These are phyloP conservation scores for Rutstroemia sp. DNA, from an alignment of 2,329 filamentous ascomycete species.

Conservation along the genomic window DNA sequence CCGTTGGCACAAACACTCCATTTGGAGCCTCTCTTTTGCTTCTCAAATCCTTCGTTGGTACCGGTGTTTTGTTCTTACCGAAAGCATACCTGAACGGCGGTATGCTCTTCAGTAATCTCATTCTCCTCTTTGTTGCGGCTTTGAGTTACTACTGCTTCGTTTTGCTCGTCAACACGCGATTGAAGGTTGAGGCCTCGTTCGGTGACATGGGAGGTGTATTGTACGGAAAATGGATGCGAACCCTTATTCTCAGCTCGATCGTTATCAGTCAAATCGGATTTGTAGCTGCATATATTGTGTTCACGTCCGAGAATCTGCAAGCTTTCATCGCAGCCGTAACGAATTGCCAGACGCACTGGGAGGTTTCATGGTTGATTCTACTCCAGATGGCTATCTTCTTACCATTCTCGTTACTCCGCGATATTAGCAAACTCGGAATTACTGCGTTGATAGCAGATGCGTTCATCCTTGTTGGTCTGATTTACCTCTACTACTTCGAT, in stretches of 20 bases:
- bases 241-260: constrained; percentile 81
- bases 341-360: constrained; percentile 76
- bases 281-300: constrained; percentile 91
- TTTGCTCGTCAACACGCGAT: constrained; percentile 76
- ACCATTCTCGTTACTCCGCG: constrained; percentile 85
- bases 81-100: constrained; percentile 92
- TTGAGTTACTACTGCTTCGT: constrained; percentile 98
- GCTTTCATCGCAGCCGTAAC: constrained; percentile 90
- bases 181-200: constrained; percentile 88
- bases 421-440: constrained; percentile 95
- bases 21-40: constrained; percentile 76
- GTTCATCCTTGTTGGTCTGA: constrained; percentile 86
- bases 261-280: constrained; percentile 95
- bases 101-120: constrained; percentile 91
- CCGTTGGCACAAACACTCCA: constrained; percentile 68
- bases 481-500: constrained; percentile 96
- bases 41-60: constrained; percentile 96
- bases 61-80: constrained; percentile 87
- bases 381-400: constrained; percentile 95
- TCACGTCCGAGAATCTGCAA: constrained; percentile 90
- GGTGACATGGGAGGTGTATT: constrained; percentile 91
- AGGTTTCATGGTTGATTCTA: constrained; percentile 83
- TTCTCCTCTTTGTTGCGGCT: constrained; percentile 76
- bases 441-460: constrained; percentile 88
- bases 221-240: constrained; percentile 85